Base-by-base conservation (phyloP, 2,329 filamentous ascomycete genomes). In the Cordyceps javanica region DNA sequence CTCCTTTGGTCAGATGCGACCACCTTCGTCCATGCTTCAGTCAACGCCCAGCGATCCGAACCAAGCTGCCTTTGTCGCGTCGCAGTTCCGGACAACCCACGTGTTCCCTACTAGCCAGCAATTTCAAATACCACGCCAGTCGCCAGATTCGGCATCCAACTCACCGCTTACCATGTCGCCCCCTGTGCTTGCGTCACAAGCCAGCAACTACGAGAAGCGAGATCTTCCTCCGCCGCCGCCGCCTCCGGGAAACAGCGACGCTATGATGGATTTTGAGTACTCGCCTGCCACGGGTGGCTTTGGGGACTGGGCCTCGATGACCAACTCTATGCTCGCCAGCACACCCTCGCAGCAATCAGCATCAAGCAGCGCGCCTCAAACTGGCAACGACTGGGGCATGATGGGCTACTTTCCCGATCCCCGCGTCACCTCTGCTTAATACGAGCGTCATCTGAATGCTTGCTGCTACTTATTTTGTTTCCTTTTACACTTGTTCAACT, bases 211-310 rank as follows among this genome's bases (percentile, higher is more conserved):
- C 21, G 70, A 73, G 41, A 73, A 74, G 62, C 69, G 71, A 5
- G 72, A 72, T 50, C 63, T 72, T 21, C 72, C 71, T 3, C 67
- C 71, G 21, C 67, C 67, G 7, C 64, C 67, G 5, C 63, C 62
- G 14, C 65, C 66, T 8, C 62, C 61, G 19, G 60, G 53, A 63
- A 11, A 51, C 11, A 61, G 60, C 21, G 70, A 72, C 28, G 63
- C 65, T 10, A 68, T 73, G 63, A 76, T 77, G 72, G 74, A 75
- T 45, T 76, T 76, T 62, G 73, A 77, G 54, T 76, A 73, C 60
- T 72, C 74, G 30, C 67, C 73, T 3, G 66, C 68, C 3, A 66
- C 69, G 8, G 67, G 73, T 32, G 66, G 71, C 10, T 75, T 76
- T 45, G 71, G 75, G 2, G 73, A 75, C 59, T 77, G 74, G 74